Evolutionary conservation across 805 yeast genomes (phyloP), one percentile per base, ranked within the genome.

Genomic region (Starmerella tilneyi): DNA sequence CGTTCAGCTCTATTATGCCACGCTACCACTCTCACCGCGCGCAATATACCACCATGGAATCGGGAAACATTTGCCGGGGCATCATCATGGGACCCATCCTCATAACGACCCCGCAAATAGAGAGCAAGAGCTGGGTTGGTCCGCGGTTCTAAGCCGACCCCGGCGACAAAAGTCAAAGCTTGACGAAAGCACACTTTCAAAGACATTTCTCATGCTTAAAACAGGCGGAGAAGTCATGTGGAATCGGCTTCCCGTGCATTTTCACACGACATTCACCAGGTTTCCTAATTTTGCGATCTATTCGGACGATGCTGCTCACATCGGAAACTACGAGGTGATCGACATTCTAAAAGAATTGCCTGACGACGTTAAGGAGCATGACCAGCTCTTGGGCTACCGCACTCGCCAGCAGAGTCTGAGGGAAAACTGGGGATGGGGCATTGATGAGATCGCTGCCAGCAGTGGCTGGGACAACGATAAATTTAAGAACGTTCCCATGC

Each of bases 201-300:
- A 24, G 16, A 34, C 41, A 6, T 43, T 28, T 16, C 16, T 26
- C 9, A 38, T 31, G 33, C 24, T 43, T 16, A 24, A 24, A 12
- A 39, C 41, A 2, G 37, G 43, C 9, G 43, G 40, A 9, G 35
- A 30, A 7, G 20, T 16, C 17, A 15, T 49, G 15, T 49, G 49
- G 49, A 22, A 36, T 8, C 39, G 40, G 13, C 30, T 64, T 36
- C 68, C 69, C 7, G 46, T 60, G 9, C 70, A 66, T 42, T 37
- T 62, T 17, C 35, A 50, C 28, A 61, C 67, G 9, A 60, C 67
- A 3, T 47, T 64, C 9, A 56, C 61, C 2, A 46, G 55, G 26
- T 54, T 62, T 20, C 61, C 59, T 7, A 47, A 62, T 36, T 59
- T 56, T 43, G 62, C 52, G 15, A 29, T 66, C 9, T 66, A 64